Evolutionary conservation across 2,329 filamentous ascomycete species (phyloP).

Genomic region (Pseudogymnoascus sp.): DNA sequence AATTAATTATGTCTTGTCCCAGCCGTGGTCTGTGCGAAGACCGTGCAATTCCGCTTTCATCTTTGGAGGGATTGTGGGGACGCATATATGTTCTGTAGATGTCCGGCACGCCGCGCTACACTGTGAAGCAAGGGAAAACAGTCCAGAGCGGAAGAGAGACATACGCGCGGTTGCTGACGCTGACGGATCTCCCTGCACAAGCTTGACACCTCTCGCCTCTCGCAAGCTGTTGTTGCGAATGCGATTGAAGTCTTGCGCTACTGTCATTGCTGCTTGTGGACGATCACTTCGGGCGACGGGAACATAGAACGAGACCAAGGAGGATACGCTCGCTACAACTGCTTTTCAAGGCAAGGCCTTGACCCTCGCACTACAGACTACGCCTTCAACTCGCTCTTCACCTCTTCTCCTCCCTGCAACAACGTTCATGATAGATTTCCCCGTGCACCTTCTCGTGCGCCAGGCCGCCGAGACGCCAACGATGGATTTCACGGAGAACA

Average conservation of each 20-base stretch:
- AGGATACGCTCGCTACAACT: neutral
- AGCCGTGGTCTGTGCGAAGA: neutral
- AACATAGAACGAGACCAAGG: neutral
- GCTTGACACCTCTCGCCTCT: neutral
- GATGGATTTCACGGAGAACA: constrained; percentile 26
- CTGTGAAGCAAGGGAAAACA: neutral
- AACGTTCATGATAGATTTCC: neutral
- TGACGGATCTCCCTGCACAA: neutral
- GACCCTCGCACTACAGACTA: neutral
- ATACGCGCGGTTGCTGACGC: neutral
- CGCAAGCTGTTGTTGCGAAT: neutral
- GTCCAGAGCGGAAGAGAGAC: neutral
- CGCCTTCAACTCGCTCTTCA: neutral
- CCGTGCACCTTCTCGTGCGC: neutral
- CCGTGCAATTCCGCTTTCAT: neutral
- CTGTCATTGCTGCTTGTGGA: neutral
- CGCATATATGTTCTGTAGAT: constrained; percentile 6
- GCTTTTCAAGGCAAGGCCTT: neutral
- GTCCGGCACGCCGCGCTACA: neutral
- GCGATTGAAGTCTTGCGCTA: neutral
- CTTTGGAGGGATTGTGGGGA: neutral
- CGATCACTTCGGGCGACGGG: neutral
- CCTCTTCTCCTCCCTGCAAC: neutral
- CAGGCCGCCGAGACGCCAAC: neutral
- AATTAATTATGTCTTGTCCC: neutral